These are phyloP conservation scores for Fusarium sp. DNA, from an alignment of 2,329 filamentous ascomycete genomes.

Conservation along the genomic window DNA sequence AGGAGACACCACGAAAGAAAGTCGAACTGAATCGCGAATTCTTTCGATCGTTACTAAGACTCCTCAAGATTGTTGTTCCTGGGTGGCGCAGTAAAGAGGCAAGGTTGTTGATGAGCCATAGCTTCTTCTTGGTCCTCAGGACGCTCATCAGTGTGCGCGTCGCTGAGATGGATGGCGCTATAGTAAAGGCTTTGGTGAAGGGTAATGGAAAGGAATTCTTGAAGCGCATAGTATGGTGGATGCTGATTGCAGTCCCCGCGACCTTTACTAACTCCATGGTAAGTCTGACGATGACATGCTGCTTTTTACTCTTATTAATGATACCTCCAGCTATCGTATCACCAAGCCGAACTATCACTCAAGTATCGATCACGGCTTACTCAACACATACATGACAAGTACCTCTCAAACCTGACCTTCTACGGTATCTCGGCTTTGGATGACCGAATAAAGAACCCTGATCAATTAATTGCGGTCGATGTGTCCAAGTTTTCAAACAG, in stretches of 20 bases:
- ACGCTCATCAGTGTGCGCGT: conserved; percentile 97
- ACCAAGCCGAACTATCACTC: conserved; percentile 93
- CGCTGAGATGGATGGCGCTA: conserved; percentile 92
- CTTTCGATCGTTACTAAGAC: conserved; percentile 79
- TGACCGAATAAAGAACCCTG: conserved; percentile 97
- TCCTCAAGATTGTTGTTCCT: conserved; percentile 90
- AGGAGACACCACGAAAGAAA: conserved; percentile 74
- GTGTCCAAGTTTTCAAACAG: conserved; percentile 97
- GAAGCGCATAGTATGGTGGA: conserved; percentile 95
- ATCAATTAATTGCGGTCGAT: conserved; percentile 97
- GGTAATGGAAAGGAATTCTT: conserved; percentile 93
- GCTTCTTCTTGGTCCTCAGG: conserved; percentile 89
- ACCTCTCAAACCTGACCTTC: conserved; percentile 97
- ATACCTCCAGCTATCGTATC: conserved; percentile 84
- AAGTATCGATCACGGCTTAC: conserved; percentile 95
- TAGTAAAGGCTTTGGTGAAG: conserved; percentile 93
- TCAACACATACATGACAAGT: conserved; percentile 95
- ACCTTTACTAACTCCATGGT: conserved; percentile 99
- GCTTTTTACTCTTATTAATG: conserved; percentile 22
- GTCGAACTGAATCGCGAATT: conserved; percentile 93
- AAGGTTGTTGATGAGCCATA: conserved; percentile 88
- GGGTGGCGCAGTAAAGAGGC: conserved; percentile 92
- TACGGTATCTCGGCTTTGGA: conserved; percentile 96
- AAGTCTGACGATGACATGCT: conserved; percentile 51
- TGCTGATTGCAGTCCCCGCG: conserved; percentile 94